These are phyloP conservation scores for Pseudopithomyces chartarum DNA, from an alignment of 2,329 filamentous ascomycete species.

Conservation along the genomic window DNA sequence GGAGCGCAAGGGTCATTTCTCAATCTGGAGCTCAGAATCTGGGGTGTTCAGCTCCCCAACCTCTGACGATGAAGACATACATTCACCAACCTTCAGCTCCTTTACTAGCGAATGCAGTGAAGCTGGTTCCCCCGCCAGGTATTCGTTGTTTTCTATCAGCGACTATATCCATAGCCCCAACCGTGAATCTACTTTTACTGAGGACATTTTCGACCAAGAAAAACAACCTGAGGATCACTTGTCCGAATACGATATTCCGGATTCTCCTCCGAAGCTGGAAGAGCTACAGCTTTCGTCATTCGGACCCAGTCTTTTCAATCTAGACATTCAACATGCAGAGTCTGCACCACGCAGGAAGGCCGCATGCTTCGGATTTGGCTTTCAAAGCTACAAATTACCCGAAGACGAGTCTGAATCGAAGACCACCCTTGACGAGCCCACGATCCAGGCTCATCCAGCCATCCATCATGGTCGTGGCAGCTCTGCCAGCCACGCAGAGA, in stretches of 20 bases:
- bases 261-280: conserved; percentile 28
- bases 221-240: not conserved
- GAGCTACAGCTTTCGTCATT: conserved; percentile 34
- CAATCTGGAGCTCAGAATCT: conserved; percentile 38
- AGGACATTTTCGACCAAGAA: conserved; percentile 12
- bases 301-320: conserved; percentile 34
- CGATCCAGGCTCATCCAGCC: conserved; percentile 10
- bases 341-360: conserved; percentile 33
- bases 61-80: conserved; percentile 30
- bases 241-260: conserved; percentile 14
- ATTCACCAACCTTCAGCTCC: conserved; percentile 41
- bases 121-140: conserved; percentile 23
- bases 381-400: conserved; percentile 41
- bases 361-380: conserved; percentile 38
- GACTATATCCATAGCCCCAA: conserved; percentile 9
- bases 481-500: conserved; percentile 27
- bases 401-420: conserved; percentile 33
- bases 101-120: conserved; percentile 38
- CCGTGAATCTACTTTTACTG: conserved; percentile 1
- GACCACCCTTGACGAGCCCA: conserved; percentile 28
- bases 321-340: conserved; percentile 29
- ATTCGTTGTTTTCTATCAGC: conserved; percentile 25
- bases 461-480: conserved; percentile 26
- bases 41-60: conserved; percentile 26
- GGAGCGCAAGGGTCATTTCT: conserved; percentile 39